Evolutionary conservation across 73 alveolate species (phyloP).

Genomic region (Paramecium caudatum): DNA sequence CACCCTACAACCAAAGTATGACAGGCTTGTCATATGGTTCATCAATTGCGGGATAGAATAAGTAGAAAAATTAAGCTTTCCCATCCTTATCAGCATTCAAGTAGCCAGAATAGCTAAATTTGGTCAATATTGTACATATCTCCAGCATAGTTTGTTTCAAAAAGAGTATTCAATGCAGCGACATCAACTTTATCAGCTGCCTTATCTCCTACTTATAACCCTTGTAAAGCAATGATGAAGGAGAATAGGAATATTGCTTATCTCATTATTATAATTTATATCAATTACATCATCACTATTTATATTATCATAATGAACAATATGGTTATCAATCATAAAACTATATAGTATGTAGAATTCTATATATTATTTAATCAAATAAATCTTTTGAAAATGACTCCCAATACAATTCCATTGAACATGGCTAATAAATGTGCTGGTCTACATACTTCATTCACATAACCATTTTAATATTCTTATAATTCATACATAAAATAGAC

Average conservation of each 20-base stretch:
- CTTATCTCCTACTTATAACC: not conserved
- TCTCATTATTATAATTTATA: too few species aligned
- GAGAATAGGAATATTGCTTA: too few species aligned
- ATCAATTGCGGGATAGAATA: not conserved
- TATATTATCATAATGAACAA: too few species aligned
- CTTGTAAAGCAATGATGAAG: too few species aligned
- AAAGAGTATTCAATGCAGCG: not conserved
- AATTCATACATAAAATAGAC: constrained; percentile 65
- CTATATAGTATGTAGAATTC: too few species aligned
- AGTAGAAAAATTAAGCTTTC: not conserved
- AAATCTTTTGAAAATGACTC: constrained; percentile 70
- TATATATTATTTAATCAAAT: not conserved
- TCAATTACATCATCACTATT: too few species aligned
- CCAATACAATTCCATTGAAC: constrained; percentile 70
- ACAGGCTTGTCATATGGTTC: constrained; percentile 82
- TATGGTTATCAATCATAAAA: too few species aligned
- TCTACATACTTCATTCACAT: constrained; percentile 74
- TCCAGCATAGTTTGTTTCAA: not conserved
- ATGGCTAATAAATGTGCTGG: constrained; percentile 70
- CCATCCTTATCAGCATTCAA: constrained; percentile 4
- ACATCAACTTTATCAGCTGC: not conserved
- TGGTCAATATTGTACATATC: not conserved
- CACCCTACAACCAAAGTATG: constrained; percentile 97
- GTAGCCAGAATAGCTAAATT: constrained; percentile 51
- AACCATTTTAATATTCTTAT: constrained; percentile 71